Evolutionary conservation across 2,329 filamentous ascomycete genomes (phyloP), one percentile per base, ranked within the genome.

Genomic region (Rachicladosporium sp.): DNA sequence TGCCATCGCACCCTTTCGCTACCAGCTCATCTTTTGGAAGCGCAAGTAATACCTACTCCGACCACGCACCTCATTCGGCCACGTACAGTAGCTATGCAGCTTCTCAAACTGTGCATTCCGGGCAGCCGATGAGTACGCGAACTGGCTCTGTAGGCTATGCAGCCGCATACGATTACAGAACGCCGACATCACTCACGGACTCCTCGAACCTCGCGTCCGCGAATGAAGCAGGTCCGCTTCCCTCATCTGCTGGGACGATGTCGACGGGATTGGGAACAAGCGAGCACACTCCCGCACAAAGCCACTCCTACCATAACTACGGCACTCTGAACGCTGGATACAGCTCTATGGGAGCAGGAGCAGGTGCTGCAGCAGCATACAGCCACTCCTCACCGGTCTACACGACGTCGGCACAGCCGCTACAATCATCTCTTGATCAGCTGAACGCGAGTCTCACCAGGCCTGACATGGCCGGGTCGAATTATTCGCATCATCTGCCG

Each of bases 101-200:
- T 19, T 19, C 15, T 19, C 15, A 31, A 36, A 37, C 34, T 35
- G 37, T 35, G 34, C 36, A 33, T 12, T 31, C 11, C 38, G 33
- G 21, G 9, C 27, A 6, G 21, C 23, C 27, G 29, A 29, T 15
- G 34, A 41, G 19, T 41, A 41, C 34, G 30, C 34, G 38, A 8
- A 41, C 38, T 21, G 37, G 38, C 34, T 41, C 38, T 19, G 38
- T 36, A 31, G 31, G 34, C 29, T 41, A 41, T 12, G 34, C 38
- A 37, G 21, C 29, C 30, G 36, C 29, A 5, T 41, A 13, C 34
- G 38, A 34, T 35, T 41, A 21, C 38, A 41, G 19, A 41, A 19
- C 38, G n/a, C 38, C 38, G 30, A 41, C 38, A 11, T 41, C 38
- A 15, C 36, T 41, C 34, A 41, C 38, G 38, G 38, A 41, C 30